Evolutionary conservation across 495 filamentous ascomycete genomes (phyloP), one percentile per base, ranked within the genome.

Genomic region (Penicillium malachiteum): DNA sequence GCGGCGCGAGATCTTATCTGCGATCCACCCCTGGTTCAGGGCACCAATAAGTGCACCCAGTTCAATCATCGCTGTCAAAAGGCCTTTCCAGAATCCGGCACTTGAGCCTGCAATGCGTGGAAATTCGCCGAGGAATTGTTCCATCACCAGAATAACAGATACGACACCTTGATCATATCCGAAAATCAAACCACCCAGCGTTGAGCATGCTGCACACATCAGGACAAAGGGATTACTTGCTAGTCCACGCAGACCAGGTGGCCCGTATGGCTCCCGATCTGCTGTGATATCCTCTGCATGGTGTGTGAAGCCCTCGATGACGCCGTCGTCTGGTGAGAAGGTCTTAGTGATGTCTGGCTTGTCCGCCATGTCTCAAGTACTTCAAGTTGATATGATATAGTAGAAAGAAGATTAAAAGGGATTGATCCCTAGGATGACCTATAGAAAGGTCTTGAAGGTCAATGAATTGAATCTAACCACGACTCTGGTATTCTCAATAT

Each of bases 31-130:
- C 58, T 82, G 78, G 48, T 81, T 82, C 13, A 85, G 53, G 0
- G 81, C 81, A 46, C 81, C 79, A 2, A 81, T 49, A 45, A 84
- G 67, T 10, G 82, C 82, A 10, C 82, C 81, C 38, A 84, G 57
- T 56, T 84, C 82, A 40, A 85, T 80, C 81, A 84, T 84, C 2
- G 81, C 82, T 1, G 81, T 84, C 68, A 84, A 69, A 11, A 85
- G 56, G 5, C 82, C 82, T 63, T 84, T 85, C 74, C 76, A 80
- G 56, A 85, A 84, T 0, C 78, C 78, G 6, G 76, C 71, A 2
- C 78, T 77, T 4, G 75, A 62, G 10, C 71, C 69, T 5, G 69
- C 68, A 6, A 85, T 72, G 16, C 69, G 64, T 6, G 76, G 64
- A 52, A 85, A 84, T 1, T 71, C 70, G 5, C 69, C 62, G 5